Evolutionary conservation across 148 eudicot species (phyloP).

Genomic region (Cornus kousa): DNA sequence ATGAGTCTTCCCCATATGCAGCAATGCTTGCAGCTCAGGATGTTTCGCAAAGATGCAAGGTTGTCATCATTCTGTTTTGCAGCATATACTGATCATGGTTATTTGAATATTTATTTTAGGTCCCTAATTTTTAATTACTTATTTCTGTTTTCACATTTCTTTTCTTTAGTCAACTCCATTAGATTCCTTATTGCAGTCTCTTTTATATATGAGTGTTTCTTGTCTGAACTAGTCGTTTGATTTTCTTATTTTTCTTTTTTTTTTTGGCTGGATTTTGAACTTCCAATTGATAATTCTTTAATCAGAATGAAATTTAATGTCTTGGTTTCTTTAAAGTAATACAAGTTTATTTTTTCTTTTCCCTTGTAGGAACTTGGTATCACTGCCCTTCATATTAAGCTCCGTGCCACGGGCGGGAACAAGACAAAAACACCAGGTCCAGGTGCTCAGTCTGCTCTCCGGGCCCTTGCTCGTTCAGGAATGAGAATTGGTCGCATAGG

Average conservation of each 20-base stretch:
- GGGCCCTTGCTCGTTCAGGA: conserved; percentile 22
- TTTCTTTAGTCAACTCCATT: not conserved
- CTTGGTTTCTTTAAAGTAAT: not conserved
- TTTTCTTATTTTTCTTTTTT: too few relatives aligned
- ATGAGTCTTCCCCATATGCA: conserved; percentile 21
- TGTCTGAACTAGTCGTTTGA: not conserved
- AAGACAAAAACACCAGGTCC: conserved; percentile 23
- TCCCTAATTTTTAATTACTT: not conserved
- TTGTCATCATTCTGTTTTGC: not conserved
- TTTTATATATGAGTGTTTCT: too few relatives aligned
- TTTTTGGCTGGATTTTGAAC: not conserved
- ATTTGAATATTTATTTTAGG: not conserved
- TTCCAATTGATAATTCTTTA: too few relatives aligned
- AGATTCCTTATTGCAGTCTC: not conserved
- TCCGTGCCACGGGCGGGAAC: conserved; percentile 22
- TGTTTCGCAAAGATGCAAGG: conserved; percentile 19
- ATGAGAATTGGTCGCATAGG: conserved; percentile 22
- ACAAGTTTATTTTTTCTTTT: not conserved
- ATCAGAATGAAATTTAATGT: not conserved
- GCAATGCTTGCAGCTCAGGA: conserved; percentile 23
- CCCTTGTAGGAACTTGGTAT: conserved; percentile 15
- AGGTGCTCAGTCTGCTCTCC: conserved; percentile 25
- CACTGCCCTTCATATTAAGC: conserved; percentile 23
- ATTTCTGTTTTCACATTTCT: not conserved
- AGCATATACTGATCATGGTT: not conserved